Evolutionary conservation across 1,139 yeast species (phyloP).

Genomic region (Pichia sp.): DNA sequence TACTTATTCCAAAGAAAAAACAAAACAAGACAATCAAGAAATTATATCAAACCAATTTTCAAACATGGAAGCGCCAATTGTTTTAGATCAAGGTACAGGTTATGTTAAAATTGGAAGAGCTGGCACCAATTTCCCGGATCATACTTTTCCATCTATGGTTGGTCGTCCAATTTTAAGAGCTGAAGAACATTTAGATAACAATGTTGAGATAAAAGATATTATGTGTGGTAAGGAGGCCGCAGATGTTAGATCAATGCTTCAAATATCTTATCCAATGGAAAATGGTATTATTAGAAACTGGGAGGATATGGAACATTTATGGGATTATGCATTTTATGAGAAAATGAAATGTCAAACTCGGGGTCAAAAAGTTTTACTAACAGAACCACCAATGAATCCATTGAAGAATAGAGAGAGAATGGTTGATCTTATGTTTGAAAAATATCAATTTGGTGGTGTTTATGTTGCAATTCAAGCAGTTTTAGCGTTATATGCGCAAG

Average conservation of each 20-base stretch:
- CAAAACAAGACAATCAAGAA: too few relatives aligned
- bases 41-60: too few relatives aligned
- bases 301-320: constrained; percentile 97
- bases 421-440: constrained; percentile 97
- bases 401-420: constrained; percentile 84
- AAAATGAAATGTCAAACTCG: constrained; percentile 73
- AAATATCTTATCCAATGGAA: constrained; percentile 95
- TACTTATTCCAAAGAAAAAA: too few relatives aligned
- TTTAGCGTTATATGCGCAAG: constrained; percentile 93
- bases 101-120: constrained; percentile 93
- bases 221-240: constrained; percentile 98
- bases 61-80: constrained; percentile 33
- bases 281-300: constrained; percentile 95
- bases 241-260: constrained; percentile 80
- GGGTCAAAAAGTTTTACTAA: constrained; percentile 75
- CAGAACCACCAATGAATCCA: constrained; percentile 99
- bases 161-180: constrained; percentile 97
- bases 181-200: constrained; percentile 65
- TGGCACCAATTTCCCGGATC: constrained; percentile 95
- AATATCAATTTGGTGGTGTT: constrained; percentile 91
- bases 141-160: constrained; percentile 96
- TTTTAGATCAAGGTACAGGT: constrained; percentile 99
- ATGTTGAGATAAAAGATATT: constrained; percentile 71
- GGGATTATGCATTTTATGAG: constrained; percentile 97
- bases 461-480: constrained; percentile 98